Percentiles rank a stretch among this genome's conserved stretches.
These are phyloP conservation scores for Penicillium rolfsii DNA, from an alignment of 2,329 filamentous ascomycete species.

Conservation along the genomic window DNA sequence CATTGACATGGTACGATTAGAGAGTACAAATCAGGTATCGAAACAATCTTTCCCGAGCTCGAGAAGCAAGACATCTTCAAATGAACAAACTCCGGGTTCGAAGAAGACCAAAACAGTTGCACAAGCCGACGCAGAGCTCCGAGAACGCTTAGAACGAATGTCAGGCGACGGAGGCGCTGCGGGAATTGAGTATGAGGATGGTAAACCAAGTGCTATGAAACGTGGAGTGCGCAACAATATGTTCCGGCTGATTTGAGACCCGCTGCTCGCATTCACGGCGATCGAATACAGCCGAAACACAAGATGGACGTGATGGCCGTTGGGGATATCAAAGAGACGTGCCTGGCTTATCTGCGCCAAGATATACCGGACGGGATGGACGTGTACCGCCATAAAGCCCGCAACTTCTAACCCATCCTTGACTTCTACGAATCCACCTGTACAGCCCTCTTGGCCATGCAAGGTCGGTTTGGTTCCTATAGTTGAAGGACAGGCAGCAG, in stretches of 20 bases:
- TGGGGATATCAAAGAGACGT: not conserved
- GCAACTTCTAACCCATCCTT: not conserved
- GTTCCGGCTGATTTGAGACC: slow-evolving; percentile 66
- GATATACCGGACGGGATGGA: not conserved
- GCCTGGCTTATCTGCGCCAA: not conserved
- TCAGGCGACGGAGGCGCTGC: slow-evolving; percentile 71
- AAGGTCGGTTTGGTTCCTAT: not conserved
- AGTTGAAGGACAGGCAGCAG: not conserved
- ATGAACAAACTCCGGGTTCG: slow-evolving; percentile 15
- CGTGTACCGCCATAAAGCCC: not conserved
- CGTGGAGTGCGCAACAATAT: slow-evolving; percentile 74
- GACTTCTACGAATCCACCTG: not conserved
- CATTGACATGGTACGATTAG: not conserved
- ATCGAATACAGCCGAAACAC: not conserved
- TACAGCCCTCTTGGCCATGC: not conserved
- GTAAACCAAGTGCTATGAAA: slow-evolving; percentile 72
- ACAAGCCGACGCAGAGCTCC: slow-evolving; percentile 69
- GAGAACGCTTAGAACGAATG: slow-evolving; percentile 65
- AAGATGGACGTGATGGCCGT: not conserved
- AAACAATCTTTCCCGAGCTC: not conserved
- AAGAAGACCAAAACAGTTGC: slow-evolving; percentile 59
- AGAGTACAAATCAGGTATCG: not conserved
- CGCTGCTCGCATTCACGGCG: too few species aligned
- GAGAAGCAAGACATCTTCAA: slow-evolving; percentile 2
- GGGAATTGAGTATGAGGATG: slow-evolving; percentile 75